Evolutionary conservation across 768 basidiomycete genomes (phyloP), one percentile per base, ranked within the genome.

Genomic region (Suillus spraguei): DNA sequence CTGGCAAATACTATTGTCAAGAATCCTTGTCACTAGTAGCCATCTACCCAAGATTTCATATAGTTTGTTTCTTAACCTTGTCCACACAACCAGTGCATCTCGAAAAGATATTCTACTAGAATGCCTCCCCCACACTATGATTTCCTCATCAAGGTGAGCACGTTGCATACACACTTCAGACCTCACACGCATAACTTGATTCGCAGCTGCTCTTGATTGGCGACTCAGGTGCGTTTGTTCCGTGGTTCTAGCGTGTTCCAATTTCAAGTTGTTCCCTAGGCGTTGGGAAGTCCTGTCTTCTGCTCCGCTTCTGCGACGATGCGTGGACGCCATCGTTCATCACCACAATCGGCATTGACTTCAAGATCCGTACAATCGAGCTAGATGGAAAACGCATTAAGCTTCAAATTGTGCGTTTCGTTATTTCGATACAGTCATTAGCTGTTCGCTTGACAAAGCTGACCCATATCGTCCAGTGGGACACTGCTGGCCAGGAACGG

Each of bases 241-340:
- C 59, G 38, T 54, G 44, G 24, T 60, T 55, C 55, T 38, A 36
- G 59, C 46, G 63, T 53, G 41, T 59, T 59, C 47, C 55, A 64
- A 55, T 60, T 53, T 55, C 38, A 39, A 41, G 24, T 20, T 63
- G 66, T 35, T 64, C 69, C 46, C 55, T 69, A 89, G 95, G 95
- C 79, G 96, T 97, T 70, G 95, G 97, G 66, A 96, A 99, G 83
- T 99, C 96, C 33, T 95, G 93, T 80, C 84, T 95, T n/a, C 83
- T 95, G 60, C 85, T 95, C 65, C 91, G 95, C 67, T 99, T 99
- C 87, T 98, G 95, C 76, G 97, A 99, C 82, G 97, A 99, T 79
- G 93, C 96, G 67, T 99, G 96, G 95, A 99, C 97, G 39, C 96
- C 96, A 55, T 95, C 93, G 50, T 99, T 98, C 83, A 99, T 98